Percentiles rank a stretch among this genome's conserved stretches.
Conservation (phyloP, 805 yeast genomes). For the Ogataea trehaloabstinens region DNA sequence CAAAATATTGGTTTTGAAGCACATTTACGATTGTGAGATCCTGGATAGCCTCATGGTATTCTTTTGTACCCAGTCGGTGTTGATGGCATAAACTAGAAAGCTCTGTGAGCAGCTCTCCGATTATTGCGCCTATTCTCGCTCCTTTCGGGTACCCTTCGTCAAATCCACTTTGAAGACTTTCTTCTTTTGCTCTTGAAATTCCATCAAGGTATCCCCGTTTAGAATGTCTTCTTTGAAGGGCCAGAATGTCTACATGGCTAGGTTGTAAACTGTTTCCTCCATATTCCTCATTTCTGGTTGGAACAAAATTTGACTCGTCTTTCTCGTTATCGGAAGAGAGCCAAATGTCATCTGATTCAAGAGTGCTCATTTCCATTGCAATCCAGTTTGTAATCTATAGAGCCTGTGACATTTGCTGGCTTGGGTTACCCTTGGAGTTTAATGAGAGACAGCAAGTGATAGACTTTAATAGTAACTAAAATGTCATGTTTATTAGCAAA, state of each 20-base stretch:
- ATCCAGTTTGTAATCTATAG: too few species aligned
- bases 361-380: not conserved
- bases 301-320: conserved; percentile 25
- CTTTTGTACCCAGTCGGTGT: conserved; percentile 6
- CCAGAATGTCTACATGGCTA: conserved; percentile 28
- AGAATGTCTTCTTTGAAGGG: conserved; percentile 58
- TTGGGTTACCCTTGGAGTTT: too few species aligned
- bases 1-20: conserved; percentile 54
- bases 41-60: conserved; percentile 36
- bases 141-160: conserved; percentile 79
- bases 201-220: conserved; percentile 89
- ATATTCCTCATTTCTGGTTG: conserved; percentile 34
- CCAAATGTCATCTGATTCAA: conserved; percentile 32
- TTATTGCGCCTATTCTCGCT: conserved; percentile 60
- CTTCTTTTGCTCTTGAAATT: conserved; percentile 62
- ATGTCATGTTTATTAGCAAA: not conserved
- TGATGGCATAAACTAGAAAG: conserved; percentile 21
- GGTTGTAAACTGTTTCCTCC: conserved; percentile 31
- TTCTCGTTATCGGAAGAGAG: conserved; percentile 29
- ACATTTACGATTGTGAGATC: conserved; percentile 63
- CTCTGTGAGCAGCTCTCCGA: conserved; percentile 63
- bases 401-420: too few species aligned
- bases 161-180: conserved; percentile 73
- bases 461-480: too few species aligned
- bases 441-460: too few species aligned